These are phyloP conservation scores for Zizania palustris DNA, from an alignment of 202 grass and related monocot species.

Conservation along the genomic window DNA sequence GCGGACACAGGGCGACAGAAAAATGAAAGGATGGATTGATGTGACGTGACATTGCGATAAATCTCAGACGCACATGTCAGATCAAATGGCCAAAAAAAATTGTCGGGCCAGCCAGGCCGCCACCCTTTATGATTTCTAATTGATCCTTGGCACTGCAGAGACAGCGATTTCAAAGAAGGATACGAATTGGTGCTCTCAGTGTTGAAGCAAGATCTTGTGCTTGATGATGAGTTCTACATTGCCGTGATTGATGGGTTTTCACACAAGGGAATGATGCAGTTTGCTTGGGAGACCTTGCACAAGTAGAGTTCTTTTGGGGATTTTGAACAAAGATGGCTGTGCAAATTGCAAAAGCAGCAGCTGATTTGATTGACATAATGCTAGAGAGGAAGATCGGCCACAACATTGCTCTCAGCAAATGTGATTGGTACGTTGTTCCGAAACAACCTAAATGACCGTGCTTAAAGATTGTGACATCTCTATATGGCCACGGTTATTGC, in stretches of 20 bases:
- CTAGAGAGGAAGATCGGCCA: conserved; percentile 73
- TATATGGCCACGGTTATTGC: conserved; percentile 73
- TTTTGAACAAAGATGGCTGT: conserved; percentile 67
- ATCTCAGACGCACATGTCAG: no score
- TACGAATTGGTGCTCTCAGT: conserved; percentile 75
- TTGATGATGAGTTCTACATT: conserved; percentile 68
- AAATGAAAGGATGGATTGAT: no score
- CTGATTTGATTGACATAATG: conserved; percentile 71
- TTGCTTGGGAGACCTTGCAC: conserved; percentile 64
- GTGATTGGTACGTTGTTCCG: conserved; percentile 55
- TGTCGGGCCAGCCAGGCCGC: no score
- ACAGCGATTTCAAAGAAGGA: conserved; percentile 60
- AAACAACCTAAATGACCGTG: conserved; percentile 48
- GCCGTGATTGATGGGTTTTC: conserved; percentile 61
- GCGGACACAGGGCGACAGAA: no score
- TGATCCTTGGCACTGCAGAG: conserved; percentile 87
- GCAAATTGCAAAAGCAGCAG: conserved; percentile 69
- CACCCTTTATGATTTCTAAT: no score
- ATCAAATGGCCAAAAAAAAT: no score
- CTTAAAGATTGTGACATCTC: conserved; percentile 54
- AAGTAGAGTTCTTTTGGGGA: conserved; percentile 71
- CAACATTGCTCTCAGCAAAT: conserved; percentile 70
- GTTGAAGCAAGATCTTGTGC: conserved; percentile 72
- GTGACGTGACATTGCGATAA: no score
- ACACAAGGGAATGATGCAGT: conserved; percentile 55